Conservation (phyloP, 768 basidiomycete species). For the Collybiopsis luxurians region DNA sequence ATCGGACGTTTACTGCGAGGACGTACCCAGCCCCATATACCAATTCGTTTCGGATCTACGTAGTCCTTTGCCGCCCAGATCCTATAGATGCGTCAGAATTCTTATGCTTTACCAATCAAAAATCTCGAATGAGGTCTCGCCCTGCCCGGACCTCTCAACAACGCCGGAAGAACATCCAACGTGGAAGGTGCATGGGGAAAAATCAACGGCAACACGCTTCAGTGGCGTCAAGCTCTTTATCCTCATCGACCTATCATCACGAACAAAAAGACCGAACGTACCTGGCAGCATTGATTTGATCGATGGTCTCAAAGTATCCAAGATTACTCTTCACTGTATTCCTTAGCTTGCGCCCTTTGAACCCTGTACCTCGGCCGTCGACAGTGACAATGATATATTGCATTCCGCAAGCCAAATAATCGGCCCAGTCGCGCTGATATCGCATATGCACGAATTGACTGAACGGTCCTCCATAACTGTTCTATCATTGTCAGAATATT, state of each 20-base stretch:
- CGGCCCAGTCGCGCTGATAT: constrained; percentile 80
- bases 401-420: constrained; percentile 77
- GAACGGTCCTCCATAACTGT: constrained; percentile 86
- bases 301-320: constrained; percentile 84
- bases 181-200: background rate
- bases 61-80: constrained; percentile 85
- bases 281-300: constrained; percentile 90
- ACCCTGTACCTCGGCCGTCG: constrained; percentile 94
- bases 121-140: background rate
- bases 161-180: background rate
- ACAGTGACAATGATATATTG: constrained; percentile 86
- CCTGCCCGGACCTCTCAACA: background rate
- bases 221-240: background rate
- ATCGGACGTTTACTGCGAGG: background rate
- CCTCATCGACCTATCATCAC: background rate
- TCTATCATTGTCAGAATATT: background rate
- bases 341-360: constrained; percentile 78
- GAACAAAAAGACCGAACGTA: constrained; percentile 30
- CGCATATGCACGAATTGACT: constrained; percentile 73
- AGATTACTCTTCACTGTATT: constrained; percentile 88
- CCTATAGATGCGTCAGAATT: constrained; percentile 30
- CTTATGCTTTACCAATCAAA: background rate
- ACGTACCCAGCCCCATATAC: constrained; percentile 97
- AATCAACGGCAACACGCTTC: background rate
- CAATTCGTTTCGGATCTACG: constrained; percentile 85